Evolutionary conservation across 345 rosid species (phyloP).

Genomic region (Brassica rapa): DNA sequence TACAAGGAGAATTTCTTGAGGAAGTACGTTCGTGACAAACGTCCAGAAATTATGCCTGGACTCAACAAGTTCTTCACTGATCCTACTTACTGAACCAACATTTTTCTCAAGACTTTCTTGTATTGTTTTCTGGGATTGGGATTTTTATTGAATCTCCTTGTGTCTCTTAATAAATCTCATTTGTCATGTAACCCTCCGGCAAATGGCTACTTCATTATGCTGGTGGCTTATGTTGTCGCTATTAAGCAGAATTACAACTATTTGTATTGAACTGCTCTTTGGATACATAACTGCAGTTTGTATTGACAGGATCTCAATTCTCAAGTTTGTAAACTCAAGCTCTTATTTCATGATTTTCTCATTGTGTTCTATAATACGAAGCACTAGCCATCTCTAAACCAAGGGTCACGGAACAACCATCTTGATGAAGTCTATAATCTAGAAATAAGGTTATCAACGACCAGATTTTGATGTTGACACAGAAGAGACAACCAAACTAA

Average conservation of each 20-base stretch:
- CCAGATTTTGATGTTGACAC: not conserved
- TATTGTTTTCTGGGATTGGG: constrained; percentile 16
- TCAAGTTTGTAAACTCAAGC: not conserved
- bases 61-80: constrained; percentile 88
- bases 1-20: constrained; percentile 72
- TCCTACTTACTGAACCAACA: constrained; percentile 49
- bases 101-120: not conserved
- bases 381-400: not conserved
- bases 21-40: constrained; percentile 65
- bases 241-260: constrained; percentile 12
- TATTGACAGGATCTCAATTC: not conserved
- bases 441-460: not conserved
- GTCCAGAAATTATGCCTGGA: constrained; percentile 92
- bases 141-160: not conserved
- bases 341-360: not conserved
- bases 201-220: not conserved
- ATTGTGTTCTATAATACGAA: not conserved
- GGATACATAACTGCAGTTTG: not conserved
- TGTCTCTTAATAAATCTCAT: not conserved
- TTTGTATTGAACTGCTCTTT: constrained; percentile 12
- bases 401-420: not conserved
- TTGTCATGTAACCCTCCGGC: constrained; percentile 26
- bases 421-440: not conserved
- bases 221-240: constrained; percentile 16
- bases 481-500: too few species aligned